phyloP scores from a whole-genome alignment of 2,329 filamentous ascomycete species.

The Curvularia sp. region DNA sequence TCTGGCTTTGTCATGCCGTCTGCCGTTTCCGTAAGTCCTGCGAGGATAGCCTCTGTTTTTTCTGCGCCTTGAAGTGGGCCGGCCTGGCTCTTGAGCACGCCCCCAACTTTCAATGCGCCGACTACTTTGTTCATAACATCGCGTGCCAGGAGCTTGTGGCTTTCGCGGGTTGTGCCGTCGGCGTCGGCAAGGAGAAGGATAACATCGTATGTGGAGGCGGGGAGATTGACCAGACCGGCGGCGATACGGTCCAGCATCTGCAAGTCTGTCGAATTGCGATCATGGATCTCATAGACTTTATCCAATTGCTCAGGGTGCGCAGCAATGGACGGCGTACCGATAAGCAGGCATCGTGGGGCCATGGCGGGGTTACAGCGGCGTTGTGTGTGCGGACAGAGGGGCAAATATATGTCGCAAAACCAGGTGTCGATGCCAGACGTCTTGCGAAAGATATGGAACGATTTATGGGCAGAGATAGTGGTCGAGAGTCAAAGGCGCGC shows the following conservation, averaged over 20 bases:
- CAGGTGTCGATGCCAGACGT: not conserved
- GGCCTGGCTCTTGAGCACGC: slow-evolving; percentile 72
- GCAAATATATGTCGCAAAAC: slow-evolving; percentile 1
- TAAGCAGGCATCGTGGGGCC: slow-evolving; percentile 72
- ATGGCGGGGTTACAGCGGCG: slow-evolving; percentile 37
- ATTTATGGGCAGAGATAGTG: not conserved
- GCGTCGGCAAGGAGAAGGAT: slow-evolving; percentile 84
- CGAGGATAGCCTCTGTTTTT: slow-evolving; percentile 81
- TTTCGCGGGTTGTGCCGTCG: slow-evolving; percentile 69
- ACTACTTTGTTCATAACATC: slow-evolving; percentile 73
- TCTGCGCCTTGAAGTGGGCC: slow-evolving; percentile 64
- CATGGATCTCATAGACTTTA: slow-evolving; percentile 72
- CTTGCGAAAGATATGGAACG: not conserved
- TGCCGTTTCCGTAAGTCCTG: slow-evolving; percentile 72
- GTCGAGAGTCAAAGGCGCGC: slow-evolving; percentile 13
- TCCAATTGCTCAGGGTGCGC: slow-evolving; percentile 81
- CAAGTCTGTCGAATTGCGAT: slow-evolving; percentile 80
- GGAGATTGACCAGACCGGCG: slow-evolving; percentile 79
- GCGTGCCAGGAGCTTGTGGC: slow-evolving; percentile 69
- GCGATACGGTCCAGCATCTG: slow-evolving; percentile 97
- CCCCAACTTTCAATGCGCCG: slow-evolving; percentile 73
- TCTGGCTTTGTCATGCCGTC: slow-evolving; percentile 78
- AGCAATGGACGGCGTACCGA: slow-evolving; percentile 89
- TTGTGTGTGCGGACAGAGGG: slow-evolving; percentile 8
- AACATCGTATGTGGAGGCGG: slow-evolving; percentile 78